phyloP scores from a whole-genome alignment of 768 basidiomycete genomes.

The Cubamyces sp. region DNA sequence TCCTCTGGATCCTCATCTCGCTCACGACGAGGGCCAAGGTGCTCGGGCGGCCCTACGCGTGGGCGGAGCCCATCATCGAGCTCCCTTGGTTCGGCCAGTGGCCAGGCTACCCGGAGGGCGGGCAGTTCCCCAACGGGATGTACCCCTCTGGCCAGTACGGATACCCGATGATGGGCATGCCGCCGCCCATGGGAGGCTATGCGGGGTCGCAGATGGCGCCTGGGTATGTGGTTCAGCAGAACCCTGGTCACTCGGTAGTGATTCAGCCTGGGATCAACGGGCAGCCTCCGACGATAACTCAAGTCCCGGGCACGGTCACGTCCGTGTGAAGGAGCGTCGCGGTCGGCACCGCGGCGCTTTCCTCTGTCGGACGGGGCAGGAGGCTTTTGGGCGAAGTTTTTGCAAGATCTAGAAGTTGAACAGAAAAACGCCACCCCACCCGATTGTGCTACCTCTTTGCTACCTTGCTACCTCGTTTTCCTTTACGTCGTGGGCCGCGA shows the following conservation, averaged over 20 bases:
- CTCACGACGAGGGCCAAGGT: slow-evolving; percentile 60
- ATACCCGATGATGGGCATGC: slow-evolving; percentile 28
- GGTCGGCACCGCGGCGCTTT: background rate
- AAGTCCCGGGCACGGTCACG: slow-evolving; percentile 49
- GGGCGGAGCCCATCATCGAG: slow-evolving; percentile 62
- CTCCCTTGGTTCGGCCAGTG: slow-evolving; percentile 79
- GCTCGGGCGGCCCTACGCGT: slow-evolving; percentile 57
- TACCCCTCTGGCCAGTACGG: slow-evolving; percentile 24
- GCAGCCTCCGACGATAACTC: slow-evolving; percentile 61
- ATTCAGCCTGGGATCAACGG: slow-evolving; percentile 71
- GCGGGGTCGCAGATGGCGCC: slow-evolving; percentile 36
- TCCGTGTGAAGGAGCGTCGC: slow-evolving; percentile 17
- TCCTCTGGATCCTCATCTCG: slow-evolving; percentile 57
- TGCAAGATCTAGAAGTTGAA: too few species aligned
- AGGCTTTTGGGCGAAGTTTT: too few species aligned
- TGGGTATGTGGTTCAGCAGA: slow-evolving; percentile 49
- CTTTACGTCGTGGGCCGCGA: too few species aligned
- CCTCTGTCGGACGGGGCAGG: too few species aligned
- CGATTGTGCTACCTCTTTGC: too few species aligned
- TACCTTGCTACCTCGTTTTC: too few species aligned
- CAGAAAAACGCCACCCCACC: too few species aligned
- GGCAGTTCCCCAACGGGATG: slow-evolving; percentile 18
- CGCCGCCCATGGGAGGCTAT: slow-evolving; percentile 25
- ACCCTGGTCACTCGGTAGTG: slow-evolving; percentile 64
- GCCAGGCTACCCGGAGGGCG: slow-evolving; percentile 53